Evolutionary conservation across 495 filamentous ascomycete species (phyloP), one percentile per base, ranked within the genome.

Genomic region (Penicillium longicatenatum): DNA sequence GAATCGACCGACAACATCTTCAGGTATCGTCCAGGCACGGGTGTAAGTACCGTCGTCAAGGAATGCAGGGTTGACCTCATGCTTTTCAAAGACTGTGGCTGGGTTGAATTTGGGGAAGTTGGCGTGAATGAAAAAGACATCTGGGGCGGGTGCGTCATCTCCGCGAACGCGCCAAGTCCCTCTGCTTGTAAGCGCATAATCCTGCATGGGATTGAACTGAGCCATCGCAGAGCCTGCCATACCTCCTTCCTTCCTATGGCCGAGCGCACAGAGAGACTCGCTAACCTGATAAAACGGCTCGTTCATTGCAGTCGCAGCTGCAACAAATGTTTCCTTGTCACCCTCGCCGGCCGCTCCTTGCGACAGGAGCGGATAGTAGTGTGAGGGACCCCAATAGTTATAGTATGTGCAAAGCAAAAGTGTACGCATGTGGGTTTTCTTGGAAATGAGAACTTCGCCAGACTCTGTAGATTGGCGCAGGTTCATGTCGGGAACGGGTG

Each of bases 291-390:
- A 78, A 48, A 73, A 82, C 5, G 73, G 65, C 20, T 63, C 58
- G 12, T 70, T 61, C 30, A 78, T 54, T 7, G 71, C 77, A 0
- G 71, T 63, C 1, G 81, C 81, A 0, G 80, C 80, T 0, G 75
- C 61, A 8, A 79, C 30, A 55, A 84, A 84, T 2, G 78, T 85
- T 39, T 85, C 82, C 59, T 84, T 84, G 60, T 85, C 83, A 16
- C 82, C 81, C 59, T 81, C 70, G 6, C 82, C 83, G 1, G 73
- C 67, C 0, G 68, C 75, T 24, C 79, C 79, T 61, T 82, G 81
- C 7, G 70, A 72, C 6, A 84, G 65, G 6, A 85, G 66, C 0
- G 69, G 67, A 57, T 80, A 85, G 64, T 79, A 85, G 51, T 77
- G 71, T 0, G 68, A 48, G 0, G 77, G 74, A 2, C 80, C 81